Conservation (phyloP, 1,284 basidiomycete genomes). For the Exobasidium cylindrosporum region DNA sequence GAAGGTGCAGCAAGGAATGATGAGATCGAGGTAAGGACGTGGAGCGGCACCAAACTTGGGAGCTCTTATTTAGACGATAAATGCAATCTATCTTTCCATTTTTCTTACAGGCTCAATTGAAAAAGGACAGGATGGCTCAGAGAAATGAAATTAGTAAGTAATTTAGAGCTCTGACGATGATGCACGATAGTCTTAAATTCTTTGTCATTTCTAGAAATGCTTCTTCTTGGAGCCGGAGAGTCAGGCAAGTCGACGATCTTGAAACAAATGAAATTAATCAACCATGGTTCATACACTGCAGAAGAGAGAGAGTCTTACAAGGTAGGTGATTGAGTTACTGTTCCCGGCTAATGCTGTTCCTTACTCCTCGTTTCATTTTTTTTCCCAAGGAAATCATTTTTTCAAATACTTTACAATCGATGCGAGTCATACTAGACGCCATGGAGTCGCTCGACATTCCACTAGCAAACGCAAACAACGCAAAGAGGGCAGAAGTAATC, state of each 20-base stretch:
- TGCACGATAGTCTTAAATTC: background rate
- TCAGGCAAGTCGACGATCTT: conserved; percentile 55
- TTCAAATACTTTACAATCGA: conserved; percentile 92
- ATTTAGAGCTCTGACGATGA: no score
- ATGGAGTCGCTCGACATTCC: conserved; percentile 72
- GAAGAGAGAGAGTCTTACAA: conserved; percentile 92
- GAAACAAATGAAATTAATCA: conserved; percentile 48
- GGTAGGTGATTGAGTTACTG: conserved; percentile 20
- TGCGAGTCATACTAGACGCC: conserved; percentile 80
- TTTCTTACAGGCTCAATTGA: conserved; percentile 66
- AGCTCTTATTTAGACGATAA: no score
- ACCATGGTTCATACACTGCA: conserved; percentile 71
- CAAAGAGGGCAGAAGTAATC: conserved; percentile 68
- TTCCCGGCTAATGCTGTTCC: background rate
- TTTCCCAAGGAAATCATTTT: conserved; percentile 75
- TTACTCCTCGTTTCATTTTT: background rate
- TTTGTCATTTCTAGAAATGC: conserved; percentile 32
- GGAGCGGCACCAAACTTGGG: no score
- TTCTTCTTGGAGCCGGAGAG: conserved; percentile 54
- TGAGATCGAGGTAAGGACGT: conserved; percentile 72
- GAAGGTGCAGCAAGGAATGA: conserved; percentile 64
- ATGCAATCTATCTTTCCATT: no score
- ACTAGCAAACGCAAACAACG: conserved; percentile 68
- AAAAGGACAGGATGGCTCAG: conserved; percentile 82
- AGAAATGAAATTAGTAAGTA: conserved; percentile 83